Evolutionary conservation across 1,284 basidiomycete species (phyloP).

Genomic region (Bondarzewia mesenterica): DNA sequence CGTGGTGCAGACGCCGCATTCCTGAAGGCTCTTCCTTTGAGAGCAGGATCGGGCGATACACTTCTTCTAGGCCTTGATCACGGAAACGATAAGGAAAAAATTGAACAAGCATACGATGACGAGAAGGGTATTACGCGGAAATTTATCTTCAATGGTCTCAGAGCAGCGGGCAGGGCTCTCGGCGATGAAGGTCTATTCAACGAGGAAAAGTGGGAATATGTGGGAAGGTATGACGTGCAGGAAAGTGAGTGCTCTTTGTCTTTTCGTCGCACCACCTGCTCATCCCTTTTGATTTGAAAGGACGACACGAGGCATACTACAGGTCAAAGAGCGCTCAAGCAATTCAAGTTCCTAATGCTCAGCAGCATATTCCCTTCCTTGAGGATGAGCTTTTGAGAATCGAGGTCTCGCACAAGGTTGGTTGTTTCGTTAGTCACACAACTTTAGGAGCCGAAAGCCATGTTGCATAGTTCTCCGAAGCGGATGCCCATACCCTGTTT

Average conservation of each 20-base stretch:
- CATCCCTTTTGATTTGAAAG: constrained; percentile 29
- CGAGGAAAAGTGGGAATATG: constrained; percentile 76
- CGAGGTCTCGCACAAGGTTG: constrained; percentile 84
- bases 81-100: constrained; percentile 56
- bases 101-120: constrained; percentile 85
- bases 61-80: constrained; percentile 82
- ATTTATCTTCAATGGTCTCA: constrained; percentile 91
- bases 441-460: too few species aligned
- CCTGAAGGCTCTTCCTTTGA: constrained; percentile 73
- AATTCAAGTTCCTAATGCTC: constrained; percentile 43
- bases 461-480: constrained; percentile 66
- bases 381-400: constrained; percentile 78
- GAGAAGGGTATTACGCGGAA: constrained; percentile 65
- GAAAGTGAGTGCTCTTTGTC: constrained; percentile 42
- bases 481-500: constrained; percentile 72
- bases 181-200: constrained; percentile 58
- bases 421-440: too few species aligned
- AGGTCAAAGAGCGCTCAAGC: constrained; percentile 60
- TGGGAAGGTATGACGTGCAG: constrained; percentile 66
- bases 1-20: constrained; percentile 70
- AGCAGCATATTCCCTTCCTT: constrained; percentile 42
- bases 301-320: constrained; percentile 84
- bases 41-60: constrained; percentile 63
- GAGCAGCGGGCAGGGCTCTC: constrained; percentile 49
- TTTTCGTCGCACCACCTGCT: background rate